Evolutionary conservation across 1,284 basidiomycete genomes (phyloP).

Genomic region (Neonothopanus nambi): DNA sequence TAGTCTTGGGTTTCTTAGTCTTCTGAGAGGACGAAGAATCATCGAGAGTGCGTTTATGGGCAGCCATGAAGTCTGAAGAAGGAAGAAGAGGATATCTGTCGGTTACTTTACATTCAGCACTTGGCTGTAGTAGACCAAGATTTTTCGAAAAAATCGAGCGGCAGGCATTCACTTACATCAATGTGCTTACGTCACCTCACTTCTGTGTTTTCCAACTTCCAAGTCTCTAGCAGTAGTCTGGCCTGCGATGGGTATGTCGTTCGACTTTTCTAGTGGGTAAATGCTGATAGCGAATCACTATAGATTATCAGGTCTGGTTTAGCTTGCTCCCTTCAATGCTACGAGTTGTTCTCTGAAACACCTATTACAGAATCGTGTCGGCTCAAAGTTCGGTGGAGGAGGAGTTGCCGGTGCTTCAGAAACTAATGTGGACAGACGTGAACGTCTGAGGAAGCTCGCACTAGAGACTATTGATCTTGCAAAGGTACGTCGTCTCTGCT

Average conservation of each 20-base stretch:
- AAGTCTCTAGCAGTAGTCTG: too few relatives aligned
- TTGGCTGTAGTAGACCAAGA: not conserved
- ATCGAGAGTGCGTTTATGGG: conserved; percentile 61
- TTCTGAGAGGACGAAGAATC: conserved; percentile 47
- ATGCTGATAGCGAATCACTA: conserved; percentile 4
- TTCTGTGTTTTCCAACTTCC: too few relatives aligned
- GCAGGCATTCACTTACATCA: not conserved
- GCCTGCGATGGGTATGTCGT: conserved; percentile 36
- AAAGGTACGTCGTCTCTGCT: conserved; percentile 55
- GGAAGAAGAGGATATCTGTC: not conserved
- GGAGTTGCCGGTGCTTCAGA: conserved; percentile 93
- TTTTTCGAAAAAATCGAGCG: not conserved
- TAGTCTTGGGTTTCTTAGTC: conserved; percentile 53
- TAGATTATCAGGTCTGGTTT: conserved; percentile 47
- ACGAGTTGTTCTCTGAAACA: not conserved
- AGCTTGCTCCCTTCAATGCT: not conserved
- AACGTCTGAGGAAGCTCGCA: conserved; percentile 93
- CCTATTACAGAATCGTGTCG: conserved; percentile 81
- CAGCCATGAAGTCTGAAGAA: conserved; percentile 36
- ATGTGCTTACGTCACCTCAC: not conserved
- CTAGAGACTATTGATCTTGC: conserved; percentile 96
- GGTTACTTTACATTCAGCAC: not conserved
- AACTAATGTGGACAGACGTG: conserved; percentile 93
- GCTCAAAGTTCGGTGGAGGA: conserved; percentile 94
- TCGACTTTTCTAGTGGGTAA: conserved; percentile 12